phyloP scores from a whole-genome alignment of 495 filamentous ascomycete genomes.

The Tuber microsphaerosporum region DNA sequence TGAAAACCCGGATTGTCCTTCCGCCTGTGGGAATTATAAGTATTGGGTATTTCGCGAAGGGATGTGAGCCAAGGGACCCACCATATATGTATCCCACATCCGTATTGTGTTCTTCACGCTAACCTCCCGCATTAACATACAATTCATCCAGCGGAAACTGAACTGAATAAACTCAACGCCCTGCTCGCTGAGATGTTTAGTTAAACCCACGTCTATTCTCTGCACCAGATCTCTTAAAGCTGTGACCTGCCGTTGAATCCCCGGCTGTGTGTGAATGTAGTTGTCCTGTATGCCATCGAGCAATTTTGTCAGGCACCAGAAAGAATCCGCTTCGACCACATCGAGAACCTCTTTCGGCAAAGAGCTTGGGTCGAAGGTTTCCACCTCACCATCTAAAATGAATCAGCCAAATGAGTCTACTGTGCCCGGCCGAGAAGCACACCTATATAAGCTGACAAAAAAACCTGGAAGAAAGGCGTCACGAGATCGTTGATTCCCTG shows the following conservation, averaged over 20 bases:
- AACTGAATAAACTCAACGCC: constrained; percentile 98
- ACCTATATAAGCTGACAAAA: constrained; percentile 79
- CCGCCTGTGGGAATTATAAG: constrained; percentile 54
- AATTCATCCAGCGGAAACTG: constrained; percentile 99
- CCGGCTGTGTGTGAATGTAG: constrained; percentile 94
- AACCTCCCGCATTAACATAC: constrained; percentile 92
- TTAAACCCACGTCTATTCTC: constrained; percentile 75
- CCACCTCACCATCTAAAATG: constrained; percentile 38
- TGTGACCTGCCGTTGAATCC: constrained; percentile 86
- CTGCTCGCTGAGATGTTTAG: constrained; percentile 80
- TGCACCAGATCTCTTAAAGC: constrained; percentile 81
- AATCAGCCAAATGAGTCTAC: constrained; percentile 5
- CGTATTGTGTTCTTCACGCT: constrained; percentile 90
- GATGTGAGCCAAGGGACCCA: constrained; percentile 44
- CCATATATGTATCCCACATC: constrained; percentile 99
- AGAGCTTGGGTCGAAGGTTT: constrained; percentile 69
- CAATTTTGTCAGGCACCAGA: constrained; percentile 95
- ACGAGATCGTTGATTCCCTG: constrained; percentile 98
- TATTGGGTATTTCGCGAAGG: neutral
- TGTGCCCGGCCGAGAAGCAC: constrained; percentile 4
- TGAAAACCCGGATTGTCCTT: constrained; percentile 89
- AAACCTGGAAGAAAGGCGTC: constrained; percentile 96
- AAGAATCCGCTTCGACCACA: constrained; percentile 94
- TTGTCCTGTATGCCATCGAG: constrained; percentile 98
- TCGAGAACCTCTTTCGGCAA: constrained; percentile 84